Percentiles rank a stretch among this genome's conserved stretches.
Conservation (phyloP, 2,329 filamentous ascomycete species). For the Cercospora nicotianae region DNA sequence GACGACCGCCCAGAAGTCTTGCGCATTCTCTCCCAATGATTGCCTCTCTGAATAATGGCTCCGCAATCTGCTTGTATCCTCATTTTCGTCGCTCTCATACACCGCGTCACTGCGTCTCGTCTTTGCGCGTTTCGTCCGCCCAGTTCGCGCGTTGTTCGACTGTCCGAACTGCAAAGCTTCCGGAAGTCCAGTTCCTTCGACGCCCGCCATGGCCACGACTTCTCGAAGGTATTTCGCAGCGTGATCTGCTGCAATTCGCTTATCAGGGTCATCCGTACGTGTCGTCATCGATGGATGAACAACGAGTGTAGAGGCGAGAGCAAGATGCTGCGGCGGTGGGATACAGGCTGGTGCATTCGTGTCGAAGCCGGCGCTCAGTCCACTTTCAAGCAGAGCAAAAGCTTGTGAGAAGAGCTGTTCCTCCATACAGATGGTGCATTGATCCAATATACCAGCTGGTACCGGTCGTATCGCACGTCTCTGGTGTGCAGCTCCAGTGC, state of each 20-base stretch:
- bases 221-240: constrained; percentile 71
- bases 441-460: constrained; percentile 14
- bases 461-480: constrained; percentile 12
- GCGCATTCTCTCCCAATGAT: constrained; percentile 71
- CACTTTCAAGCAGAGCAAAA: constrained; percentile 60
- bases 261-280: constrained; percentile 62
- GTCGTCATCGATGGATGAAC: constrained; percentile 80
- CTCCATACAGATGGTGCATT: constrained; percentile 57
- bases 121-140: constrained; percentile 25
- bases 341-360: constrained; percentile 56
- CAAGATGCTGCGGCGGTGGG: constrained; percentile 71
- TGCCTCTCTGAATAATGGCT: constrained; percentile 62
- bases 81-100: constrained; percentile 30
- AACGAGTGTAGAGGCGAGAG: constrained; percentile 76
- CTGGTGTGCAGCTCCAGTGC: constrained; percentile 4
- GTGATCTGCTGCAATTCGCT: constrained; percentile 62
- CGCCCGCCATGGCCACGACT: constrained; percentile 64
- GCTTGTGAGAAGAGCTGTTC: constrained; percentile 60
- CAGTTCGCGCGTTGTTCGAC: background rate
- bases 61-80: constrained; percentile 54
- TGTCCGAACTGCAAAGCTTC: constrained; percentile 68
- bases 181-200: constrained; percentile 67
- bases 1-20: constrained; percentile 84
- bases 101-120: constrained; percentile 13
- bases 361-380: constrained; percentile 57